phyloP scores from a whole-genome alignment of 2,329 filamentous ascomycete genomes.

The Fusarium albosuccineum region DNA sequence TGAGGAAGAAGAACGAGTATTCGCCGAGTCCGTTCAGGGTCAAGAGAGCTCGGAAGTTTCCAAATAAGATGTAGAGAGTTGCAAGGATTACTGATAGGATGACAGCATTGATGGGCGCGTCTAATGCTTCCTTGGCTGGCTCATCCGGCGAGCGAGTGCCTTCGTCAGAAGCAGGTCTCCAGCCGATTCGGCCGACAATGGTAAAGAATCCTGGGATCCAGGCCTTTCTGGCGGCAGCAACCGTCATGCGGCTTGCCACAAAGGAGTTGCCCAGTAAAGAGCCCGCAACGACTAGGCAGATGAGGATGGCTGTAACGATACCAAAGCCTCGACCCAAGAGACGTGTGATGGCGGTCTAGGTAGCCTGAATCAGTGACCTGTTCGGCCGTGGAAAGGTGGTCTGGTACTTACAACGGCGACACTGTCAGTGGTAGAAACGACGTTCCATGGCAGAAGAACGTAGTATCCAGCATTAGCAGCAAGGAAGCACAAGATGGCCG shows the following conservation, averaged over 20 bases:
- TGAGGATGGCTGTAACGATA: conserved; percentile 66
- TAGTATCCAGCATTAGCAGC: conserved; percentile 73
- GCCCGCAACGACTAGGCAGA: conserved; percentile 72
- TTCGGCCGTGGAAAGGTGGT: neutral
- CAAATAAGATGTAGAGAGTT: conserved; percentile 69
- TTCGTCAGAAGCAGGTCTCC: conserved; percentile 24
- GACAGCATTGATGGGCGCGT: conserved; percentile 68
- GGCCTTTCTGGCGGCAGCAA: conserved; percentile 66
- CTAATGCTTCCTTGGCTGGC: conserved; percentile 49
- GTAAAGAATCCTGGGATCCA: conserved; percentile 64
- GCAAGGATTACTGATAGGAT: conserved; percentile 63
- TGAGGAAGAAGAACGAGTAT: conserved; percentile 74
- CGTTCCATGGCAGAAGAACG: conserved; percentile 70
- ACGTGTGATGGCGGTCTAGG: conserved; percentile 66
- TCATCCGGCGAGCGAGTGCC: neutral
- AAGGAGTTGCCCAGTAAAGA: conserved; percentile 74
- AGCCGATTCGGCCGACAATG: conserved; percentile 59
- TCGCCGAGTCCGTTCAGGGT: conserved; percentile 72
- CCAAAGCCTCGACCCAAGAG: conserved; percentile 68
- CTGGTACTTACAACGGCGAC: conserved; percentile 68
- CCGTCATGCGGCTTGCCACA: conserved; percentile 70
- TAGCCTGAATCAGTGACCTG: neutral
- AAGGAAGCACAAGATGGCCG: conserved; percentile 71
- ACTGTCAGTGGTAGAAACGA: conserved; percentile 70
- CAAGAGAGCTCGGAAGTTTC: conserved; percentile 71